Evolutionary conservation across 1,139 yeast species (phyloP).

Genomic region (Lodderomyces oxycetoniae): DNA sequence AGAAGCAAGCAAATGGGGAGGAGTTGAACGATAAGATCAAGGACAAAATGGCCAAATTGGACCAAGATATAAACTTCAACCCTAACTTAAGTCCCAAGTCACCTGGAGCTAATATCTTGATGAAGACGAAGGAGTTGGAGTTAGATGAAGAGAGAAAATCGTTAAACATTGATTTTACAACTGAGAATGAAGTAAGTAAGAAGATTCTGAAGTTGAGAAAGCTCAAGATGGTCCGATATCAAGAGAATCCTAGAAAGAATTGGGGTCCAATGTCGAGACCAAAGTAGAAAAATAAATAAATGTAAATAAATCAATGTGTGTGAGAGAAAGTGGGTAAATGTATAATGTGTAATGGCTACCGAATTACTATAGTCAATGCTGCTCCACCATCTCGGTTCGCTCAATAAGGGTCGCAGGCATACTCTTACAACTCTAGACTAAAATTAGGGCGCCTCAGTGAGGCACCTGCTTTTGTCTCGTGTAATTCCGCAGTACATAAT

Average conservation of each 20-base stretch:
- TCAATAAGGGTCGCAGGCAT: too few relatives aligned
- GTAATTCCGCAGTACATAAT: too few relatives aligned
- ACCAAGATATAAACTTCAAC: constrained; percentile 25
- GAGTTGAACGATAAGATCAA: constrained; percentile 28
- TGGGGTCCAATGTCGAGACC: constrained; percentile 97
- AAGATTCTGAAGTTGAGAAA: constrained; percentile 59
- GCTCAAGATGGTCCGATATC: constrained; percentile 79
- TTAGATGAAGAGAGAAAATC: constrained; percentile 21
- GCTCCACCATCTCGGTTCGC: too few relatives aligned
- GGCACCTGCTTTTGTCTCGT: too few relatives aligned
- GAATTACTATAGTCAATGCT: neutral
- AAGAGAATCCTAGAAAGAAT: constrained; percentile 84
- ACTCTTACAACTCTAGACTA: too few relatives aligned
- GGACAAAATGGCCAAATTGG: constrained; percentile 21
- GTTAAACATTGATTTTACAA: constrained; percentile 39
- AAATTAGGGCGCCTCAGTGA: too few relatives aligned
- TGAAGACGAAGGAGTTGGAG: constrained; percentile 15
- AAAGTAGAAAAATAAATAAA: constrained; percentile 5
- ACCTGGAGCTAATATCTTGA: constrained; percentile 63
- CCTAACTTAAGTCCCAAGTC: constrained; percentile 36
- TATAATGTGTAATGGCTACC: neutral
- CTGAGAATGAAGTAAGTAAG: constrained; percentile 50
- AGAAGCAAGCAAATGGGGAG: constrained; percentile 15
- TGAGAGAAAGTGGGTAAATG: neutral
- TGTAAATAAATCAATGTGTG: neutral